Conservation (phyloP, 345 rosid species). For the Gossypium australe region DNA sequence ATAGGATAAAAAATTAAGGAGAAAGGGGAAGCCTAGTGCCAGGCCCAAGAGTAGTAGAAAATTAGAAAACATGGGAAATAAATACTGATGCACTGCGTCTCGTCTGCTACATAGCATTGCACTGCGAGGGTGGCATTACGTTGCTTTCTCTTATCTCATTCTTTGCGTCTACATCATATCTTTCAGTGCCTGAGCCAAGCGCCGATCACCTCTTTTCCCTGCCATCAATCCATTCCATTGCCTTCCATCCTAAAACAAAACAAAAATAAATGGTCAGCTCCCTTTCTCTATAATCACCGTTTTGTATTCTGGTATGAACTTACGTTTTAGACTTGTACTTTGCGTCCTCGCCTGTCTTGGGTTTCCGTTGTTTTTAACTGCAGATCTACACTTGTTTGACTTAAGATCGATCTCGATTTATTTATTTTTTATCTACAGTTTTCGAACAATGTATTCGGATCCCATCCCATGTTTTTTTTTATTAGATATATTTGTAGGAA, state of each 20-base stretch:
- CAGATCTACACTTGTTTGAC: background rate
- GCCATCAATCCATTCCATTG: background rate
- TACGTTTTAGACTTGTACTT: background rate
- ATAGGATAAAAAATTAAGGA: too few species aligned
- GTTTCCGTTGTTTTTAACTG: background rate
- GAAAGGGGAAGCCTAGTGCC: too few species aligned
- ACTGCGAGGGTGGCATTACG: too few species aligned
- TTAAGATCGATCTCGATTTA: background rate
- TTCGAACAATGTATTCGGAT: background rate
- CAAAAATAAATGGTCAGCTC: constrained; percentile 4
- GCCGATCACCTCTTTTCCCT: background rate
- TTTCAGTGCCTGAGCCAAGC: background rate
- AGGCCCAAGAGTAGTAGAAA: too few species aligned
- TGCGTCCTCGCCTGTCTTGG: background rate
- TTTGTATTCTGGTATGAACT: background rate
- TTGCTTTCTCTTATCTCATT: too few species aligned
- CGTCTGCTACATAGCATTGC: too few species aligned
- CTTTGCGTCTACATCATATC: background rate
- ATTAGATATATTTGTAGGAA: background rate
- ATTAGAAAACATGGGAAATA: too few species aligned
- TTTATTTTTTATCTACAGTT: background rate
- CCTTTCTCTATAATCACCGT: background rate
- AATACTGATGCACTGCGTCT: too few species aligned
- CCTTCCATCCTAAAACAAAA: background rate
- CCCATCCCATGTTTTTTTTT: background rate